Evolutionary conservation across 169 alveolate genomes (phyloP).

Genomic region (Perkinsus olseni): DNA sequence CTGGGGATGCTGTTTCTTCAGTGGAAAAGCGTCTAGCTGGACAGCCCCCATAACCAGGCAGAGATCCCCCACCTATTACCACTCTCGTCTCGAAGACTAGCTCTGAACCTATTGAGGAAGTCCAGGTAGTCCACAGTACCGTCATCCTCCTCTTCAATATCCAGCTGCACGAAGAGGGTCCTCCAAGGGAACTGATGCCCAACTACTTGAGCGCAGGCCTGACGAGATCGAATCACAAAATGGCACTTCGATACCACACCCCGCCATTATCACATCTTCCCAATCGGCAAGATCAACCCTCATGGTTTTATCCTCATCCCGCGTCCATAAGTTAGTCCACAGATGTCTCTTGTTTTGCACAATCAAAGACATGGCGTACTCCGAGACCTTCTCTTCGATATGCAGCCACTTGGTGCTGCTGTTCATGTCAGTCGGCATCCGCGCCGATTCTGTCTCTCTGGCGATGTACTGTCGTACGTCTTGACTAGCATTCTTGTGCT

Average conservation of each 20-base stretch:
- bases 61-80: not conserved
- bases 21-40: too few relatives aligned
- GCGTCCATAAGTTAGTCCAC: slow-evolving; percentile 23
- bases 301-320: slow-evolving; percentile 26
- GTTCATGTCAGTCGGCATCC: slow-evolving; percentile 8
- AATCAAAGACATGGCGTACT: slow-evolving; percentile 20
- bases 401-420: slow-evolving; percentile 17
- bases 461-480: not conserved
- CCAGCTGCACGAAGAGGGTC: slow-evolving; percentile 19
- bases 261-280: not conserved
- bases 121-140: slow-evolving; percentile 30
- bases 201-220: slow-evolving; percentile 30
- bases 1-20: too few relatives aligned
- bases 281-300: slow-evolving; percentile 24
- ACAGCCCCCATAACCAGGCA: not conserved
- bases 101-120: slow-evolving; percentile 25
- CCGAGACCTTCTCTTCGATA: not conserved
- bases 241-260: not conserved
- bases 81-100: slow-evolving; percentile 20
- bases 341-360: slow-evolving; percentile 23
- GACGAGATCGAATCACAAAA: not conserved
- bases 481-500: not conserved
- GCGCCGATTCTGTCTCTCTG: slow-evolving; percentile 13
- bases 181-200: slow-evolving; percentile 40
- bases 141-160: slow-evolving; percentile 16